phyloP scores from a whole-genome alignment of 2,329 filamentous ascomycete species.

The Epichloe bromicola region DNA sequence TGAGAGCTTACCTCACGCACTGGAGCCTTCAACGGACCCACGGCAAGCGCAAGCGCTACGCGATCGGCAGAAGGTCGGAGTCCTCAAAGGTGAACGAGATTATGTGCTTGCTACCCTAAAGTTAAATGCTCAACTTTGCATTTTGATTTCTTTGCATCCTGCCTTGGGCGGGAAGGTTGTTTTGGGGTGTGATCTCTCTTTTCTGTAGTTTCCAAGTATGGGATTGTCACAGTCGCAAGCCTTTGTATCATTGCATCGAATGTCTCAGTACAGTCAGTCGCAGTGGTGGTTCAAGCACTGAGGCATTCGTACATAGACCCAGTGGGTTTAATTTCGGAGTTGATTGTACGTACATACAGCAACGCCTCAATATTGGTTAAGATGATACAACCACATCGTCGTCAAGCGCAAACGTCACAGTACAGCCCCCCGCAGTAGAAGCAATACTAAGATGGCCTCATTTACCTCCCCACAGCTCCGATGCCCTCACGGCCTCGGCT shows the following conservation, averaged over 20 bases:
- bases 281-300: background rate
- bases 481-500: background rate
- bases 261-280: background rate
- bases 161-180: no score
- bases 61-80: conserved; percentile 21
- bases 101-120: background rate
- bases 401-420: background rate
- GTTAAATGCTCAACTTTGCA: no score
- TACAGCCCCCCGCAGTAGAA: background rate
- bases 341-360: background rate
- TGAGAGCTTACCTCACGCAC: conserved; percentile 28
- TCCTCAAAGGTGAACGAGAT: background rate
- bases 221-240: background rate
- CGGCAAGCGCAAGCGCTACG: background rate
- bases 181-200: no score
- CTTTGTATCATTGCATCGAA: no score
- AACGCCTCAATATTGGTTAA: background rate
- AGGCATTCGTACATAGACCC: background rate
- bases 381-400: background rate
- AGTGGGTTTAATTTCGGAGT: background rate
- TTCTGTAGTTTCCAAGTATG: no score
- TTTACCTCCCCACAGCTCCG: background rate
- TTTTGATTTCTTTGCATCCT: no score
- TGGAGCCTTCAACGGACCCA: conserved; percentile 21
- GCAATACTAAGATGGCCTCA: background rate